Conservation (phyloP, 768 basidiomycete genomes). For the Tulasnella sp. region DNA sequence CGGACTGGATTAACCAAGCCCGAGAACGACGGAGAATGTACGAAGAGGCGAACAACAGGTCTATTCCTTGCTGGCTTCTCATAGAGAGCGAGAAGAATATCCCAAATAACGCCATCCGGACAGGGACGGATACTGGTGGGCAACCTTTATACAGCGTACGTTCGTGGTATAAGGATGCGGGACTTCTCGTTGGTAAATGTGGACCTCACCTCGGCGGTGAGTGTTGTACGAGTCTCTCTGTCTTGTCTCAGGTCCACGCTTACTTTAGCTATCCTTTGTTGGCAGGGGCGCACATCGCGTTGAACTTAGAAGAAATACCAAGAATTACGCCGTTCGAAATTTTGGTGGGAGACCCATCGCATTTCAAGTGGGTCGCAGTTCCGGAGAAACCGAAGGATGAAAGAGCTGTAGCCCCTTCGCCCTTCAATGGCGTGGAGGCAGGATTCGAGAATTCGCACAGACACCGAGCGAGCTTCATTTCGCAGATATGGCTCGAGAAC, state of each 20-base stretch:
- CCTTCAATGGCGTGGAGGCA: background rate
- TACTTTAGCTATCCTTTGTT: background rate
- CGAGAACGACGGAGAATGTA: background rate
- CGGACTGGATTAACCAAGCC: background rate
- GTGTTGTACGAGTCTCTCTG: background rate
- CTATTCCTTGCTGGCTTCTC: background rate
- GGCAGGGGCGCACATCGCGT: background rate
- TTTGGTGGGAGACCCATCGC: background rate
- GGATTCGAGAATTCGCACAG: background rate
- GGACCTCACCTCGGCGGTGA: background rate
- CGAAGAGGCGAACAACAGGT: background rate
- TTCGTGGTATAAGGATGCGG: background rate
- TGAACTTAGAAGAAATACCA: background rate
- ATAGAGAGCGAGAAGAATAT: background rate
- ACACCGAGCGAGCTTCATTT: background rate
- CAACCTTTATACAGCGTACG: background rate
- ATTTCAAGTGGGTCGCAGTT: constrained; percentile 2
- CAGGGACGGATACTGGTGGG: background rate
- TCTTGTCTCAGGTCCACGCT: background rate
- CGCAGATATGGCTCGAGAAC: background rate
- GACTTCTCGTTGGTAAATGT: background rate
- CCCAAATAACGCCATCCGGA: background rate
- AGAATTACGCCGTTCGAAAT: background rate
- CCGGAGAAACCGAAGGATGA: background rate
- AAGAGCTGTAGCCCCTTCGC: background rate